These are phyloP conservation scores for Tetrapisispora nanseiensis DNA, from an alignment of 805 yeast genomes.

Conservation along the genomic window DNA sequence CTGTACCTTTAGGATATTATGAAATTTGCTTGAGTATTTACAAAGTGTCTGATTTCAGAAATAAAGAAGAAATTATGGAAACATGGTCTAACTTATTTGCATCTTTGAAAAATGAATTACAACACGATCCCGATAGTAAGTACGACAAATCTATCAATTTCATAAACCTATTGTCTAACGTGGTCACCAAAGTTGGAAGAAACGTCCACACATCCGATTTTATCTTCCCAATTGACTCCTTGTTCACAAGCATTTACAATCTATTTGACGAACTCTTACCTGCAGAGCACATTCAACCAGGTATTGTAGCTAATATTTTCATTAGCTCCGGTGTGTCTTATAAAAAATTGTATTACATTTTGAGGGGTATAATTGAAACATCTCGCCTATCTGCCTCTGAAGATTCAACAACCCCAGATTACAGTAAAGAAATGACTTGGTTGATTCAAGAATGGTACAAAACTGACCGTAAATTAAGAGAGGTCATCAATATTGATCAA, in stretches of 20 bases:
- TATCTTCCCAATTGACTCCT: constrained; percentile 68
- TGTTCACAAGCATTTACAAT: constrained; percentile 56
- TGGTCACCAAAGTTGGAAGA: constrained; percentile 45
- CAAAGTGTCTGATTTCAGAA: constrained; percentile 77
- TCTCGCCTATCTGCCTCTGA: constrained; percentile 15
- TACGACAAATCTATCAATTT: constrained; percentile 27
- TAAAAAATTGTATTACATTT: constrained; percentile 54
- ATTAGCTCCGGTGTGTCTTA: constrained; percentile 52
- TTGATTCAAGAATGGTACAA: constrained; percentile 60
- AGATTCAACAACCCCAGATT: constrained; percentile 38
- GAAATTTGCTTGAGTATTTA: constrained; percentile 71
- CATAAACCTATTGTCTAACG: constrained; percentile 31
- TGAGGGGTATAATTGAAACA: constrained; percentile 55
- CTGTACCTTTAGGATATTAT: constrained; percentile 80
- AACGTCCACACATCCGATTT: constrained; percentile 58
- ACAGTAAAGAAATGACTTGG: constrained; percentile 51
- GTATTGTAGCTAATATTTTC: constrained; percentile 53
- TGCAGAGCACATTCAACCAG: constrained; percentile 35
- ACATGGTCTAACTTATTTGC: constrained; percentile 73
- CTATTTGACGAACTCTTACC: constrained; percentile 37
- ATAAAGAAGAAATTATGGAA: constrained; percentile 67
- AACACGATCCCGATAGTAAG: constrained; percentile 14
- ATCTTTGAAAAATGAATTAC: constrained; percentile 31
- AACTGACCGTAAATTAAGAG: constrained; percentile 53
- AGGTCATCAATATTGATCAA: constrained; percentile 39